Conservation (phyloP, 768 basidiomycete genomes). For the Termitomyces sp. region DNA sequence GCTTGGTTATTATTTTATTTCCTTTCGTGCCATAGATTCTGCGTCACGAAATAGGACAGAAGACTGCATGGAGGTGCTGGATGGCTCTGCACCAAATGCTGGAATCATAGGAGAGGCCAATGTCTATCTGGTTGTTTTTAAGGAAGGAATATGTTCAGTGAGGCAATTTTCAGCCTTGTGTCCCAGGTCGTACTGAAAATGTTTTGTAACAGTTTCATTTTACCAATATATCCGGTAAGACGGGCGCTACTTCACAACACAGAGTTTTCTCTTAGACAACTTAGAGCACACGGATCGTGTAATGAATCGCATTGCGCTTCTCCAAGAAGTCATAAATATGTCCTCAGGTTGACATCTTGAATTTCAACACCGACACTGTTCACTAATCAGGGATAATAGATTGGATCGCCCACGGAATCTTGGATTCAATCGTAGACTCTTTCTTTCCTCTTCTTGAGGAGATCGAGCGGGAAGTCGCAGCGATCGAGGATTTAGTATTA, state of each 20-base stretch:
- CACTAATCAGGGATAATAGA: slow-evolving; percentile 37
- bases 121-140: slow-evolving; percentile 86
- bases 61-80: slow-evolving; percentile 14
- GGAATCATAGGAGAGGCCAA: slow-evolving; percentile 67
- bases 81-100: slow-evolving; percentile 23
- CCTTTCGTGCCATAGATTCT: slow-evolving; percentile 77
- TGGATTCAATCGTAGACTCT: slow-evolving; percentile 92
- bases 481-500: slow-evolving; percentile 69
- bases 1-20: slow-evolving; percentile 90
- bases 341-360: slow-evolving; percentile 52
- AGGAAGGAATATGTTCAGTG: slow-evolving; percentile 79
- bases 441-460: slow-evolving; percentile 83
- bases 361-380: neutral
- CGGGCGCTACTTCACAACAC: neutral
- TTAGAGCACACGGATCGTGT: slow-evolving; percentile 76
- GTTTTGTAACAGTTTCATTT: slow-evolving; percentile 72
- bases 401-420: slow-evolving; percentile 89
- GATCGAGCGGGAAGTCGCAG: slow-evolving; percentile 75
- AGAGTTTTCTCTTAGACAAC: neutral
- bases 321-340: slow-evolving; percentile 59
- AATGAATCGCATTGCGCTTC: slow-evolving; percentile 57
- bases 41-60: slow-evolving; percentile 33
- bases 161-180: slow-evolving; percentile 18
- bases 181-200: neutral
- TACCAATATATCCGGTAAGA: slow-evolving; percentile 66